phyloP scores from a whole-genome alignment of 1,284 basidiomycete species.

The Phenoliferia sp. region DNA sequence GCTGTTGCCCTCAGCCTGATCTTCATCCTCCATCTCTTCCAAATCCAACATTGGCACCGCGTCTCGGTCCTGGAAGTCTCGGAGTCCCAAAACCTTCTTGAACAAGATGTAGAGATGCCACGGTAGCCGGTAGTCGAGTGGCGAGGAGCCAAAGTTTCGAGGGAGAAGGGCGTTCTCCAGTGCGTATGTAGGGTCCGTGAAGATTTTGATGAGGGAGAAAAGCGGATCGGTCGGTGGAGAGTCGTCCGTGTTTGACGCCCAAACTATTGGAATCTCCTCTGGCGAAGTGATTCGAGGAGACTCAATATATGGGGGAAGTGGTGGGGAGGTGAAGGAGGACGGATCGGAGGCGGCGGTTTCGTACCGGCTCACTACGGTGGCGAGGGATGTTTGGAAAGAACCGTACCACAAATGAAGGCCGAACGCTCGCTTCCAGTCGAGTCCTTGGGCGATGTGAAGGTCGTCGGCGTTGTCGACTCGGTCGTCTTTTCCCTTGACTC shows the following conservation, averaged over 20 bases:
- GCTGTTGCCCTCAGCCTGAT: constrained; percentile 59
- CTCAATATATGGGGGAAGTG: constrained; percentile 65
- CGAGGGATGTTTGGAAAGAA: constrained; percentile 59
- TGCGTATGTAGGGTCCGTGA: constrained; percentile 52
- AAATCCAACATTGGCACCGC: constrained; percentile 41
- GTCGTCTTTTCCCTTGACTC: constrained; percentile 39
- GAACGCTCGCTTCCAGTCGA: constrained; percentile 95
- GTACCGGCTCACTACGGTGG: constrained; percentile 66
- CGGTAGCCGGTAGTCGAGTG: constrained; percentile 72
- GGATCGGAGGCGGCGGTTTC: constrained; percentile 41
- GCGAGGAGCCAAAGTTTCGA: constrained; percentile 67
- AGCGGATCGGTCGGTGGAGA: constrained; percentile 58
- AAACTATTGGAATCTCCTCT: constrained; percentile 41
- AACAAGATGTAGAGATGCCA: constrained; percentile 94
- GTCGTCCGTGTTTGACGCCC: constrained; percentile 14
- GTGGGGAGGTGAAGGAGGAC: constrained; percentile 46
- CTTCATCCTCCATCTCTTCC: constrained; percentile 47
- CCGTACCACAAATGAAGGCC: constrained; percentile 90
- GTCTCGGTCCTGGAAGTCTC: constrained; percentile 77
- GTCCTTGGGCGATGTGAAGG: constrained; percentile 64
- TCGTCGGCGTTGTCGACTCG: constrained; percentile 63
- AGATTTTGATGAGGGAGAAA: constrained; percentile 75
- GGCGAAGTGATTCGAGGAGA: constrained; percentile 35
- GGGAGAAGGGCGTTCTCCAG: constrained; percentile 55
- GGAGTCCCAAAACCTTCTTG: constrained; percentile 69